Conservation (phyloP, 1,284 basidiomycete genomes). For the Trametes polyzona region DNA sequence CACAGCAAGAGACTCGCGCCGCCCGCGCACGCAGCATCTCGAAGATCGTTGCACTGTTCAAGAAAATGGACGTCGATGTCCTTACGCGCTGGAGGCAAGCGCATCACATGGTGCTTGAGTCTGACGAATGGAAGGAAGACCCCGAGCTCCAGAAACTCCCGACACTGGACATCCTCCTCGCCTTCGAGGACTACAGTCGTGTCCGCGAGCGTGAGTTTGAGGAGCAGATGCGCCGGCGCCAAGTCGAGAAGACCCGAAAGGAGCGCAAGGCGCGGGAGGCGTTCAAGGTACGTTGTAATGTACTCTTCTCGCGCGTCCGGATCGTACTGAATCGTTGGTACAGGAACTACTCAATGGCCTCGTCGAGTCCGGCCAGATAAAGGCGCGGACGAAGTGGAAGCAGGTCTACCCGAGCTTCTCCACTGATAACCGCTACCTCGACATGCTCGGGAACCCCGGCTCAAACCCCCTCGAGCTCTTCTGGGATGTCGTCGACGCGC, state of each 20-base stretch:
- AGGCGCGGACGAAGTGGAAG: constrained; percentile 90
- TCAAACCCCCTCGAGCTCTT: constrained; percentile 95
- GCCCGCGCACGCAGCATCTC: constrained; percentile 75
- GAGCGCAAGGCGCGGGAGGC: constrained; percentile 89
- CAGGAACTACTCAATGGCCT: constrained; percentile 76
- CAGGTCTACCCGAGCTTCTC: constrained; percentile 79
- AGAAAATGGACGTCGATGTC: constrained; percentile 84
- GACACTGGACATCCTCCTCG: constrained; percentile 85
- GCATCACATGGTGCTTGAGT: constrained; percentile 73
- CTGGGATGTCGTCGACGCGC: constrained; percentile 89
- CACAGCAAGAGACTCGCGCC: constrained; percentile 76
- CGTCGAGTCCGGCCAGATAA: constrained; percentile 68
- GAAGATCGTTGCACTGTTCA: constrained; percentile 81
- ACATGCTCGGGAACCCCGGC: constrained; percentile 89
- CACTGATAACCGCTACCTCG: constrained; percentile 81
- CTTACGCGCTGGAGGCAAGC: constrained; percentile 88
- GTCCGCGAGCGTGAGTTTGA: constrained; percentile 88
- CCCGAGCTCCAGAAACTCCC: constrained; percentile 79
- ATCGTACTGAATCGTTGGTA: not conserved
- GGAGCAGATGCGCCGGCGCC: constrained; percentile 75
- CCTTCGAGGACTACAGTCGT: constrained; percentile 90
- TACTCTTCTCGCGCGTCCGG: not conserved
- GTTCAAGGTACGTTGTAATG: constrained; percentile 63
- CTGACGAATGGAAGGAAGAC: constrained; percentile 79
- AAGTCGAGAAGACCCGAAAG: constrained; percentile 82